phyloP scores from a whole-genome alignment of 2,329 filamentous ascomycete genomes.

The Paraphoma chrysanthemicola region DNA sequence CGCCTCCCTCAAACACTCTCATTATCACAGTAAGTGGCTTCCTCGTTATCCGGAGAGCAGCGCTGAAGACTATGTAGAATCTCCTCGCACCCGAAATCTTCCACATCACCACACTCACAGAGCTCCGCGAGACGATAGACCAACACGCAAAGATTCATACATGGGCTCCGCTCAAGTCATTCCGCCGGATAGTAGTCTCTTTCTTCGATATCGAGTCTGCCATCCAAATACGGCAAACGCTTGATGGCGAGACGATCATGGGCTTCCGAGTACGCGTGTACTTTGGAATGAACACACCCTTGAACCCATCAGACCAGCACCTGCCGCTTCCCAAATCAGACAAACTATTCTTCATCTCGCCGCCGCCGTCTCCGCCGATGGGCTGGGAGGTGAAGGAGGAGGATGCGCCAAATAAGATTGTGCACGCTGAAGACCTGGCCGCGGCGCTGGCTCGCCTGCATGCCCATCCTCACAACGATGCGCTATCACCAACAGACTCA shows the following conservation, averaged over 20 bases:
- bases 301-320: conserved; percentile 49
- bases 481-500: conserved; percentile 29
- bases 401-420: conserved; percentile 70
- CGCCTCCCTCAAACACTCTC: conserved; percentile 81
- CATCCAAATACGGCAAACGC: conserved; percentile 72
- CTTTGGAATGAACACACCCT: conserved; percentile 48
- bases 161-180: conserved; percentile 82
- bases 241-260: conserved; percentile 77
- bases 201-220: conserved; percentile 76
- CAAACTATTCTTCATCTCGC: conserved; percentile 71
- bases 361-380: conserved; percentile 68
- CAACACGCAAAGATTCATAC: conserved; percentile 75
- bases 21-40: conserved; percentile 68
- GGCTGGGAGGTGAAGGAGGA: conserved; percentile 70
- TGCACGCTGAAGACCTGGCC: conserved; percentile 68
- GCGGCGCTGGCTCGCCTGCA: conserved; percentile 62
- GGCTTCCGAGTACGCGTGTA: conserved; percentile 60
- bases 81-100: conserved; percentile 77
- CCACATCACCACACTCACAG: conserved; percentile 74
- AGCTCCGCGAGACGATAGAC: conserved; percentile 74
- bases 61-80: conserved; percentile 56
- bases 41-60: neutral
- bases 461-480: conserved; percentile 41
- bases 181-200: conserved; percentile 80
- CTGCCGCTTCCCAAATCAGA: conserved; percentile 60